These are phyloP conservation scores for Pulveroboletus ravenelii DNA, from an alignment of 768 basidiomycete species.

Conservation along the genomic window DNA sequence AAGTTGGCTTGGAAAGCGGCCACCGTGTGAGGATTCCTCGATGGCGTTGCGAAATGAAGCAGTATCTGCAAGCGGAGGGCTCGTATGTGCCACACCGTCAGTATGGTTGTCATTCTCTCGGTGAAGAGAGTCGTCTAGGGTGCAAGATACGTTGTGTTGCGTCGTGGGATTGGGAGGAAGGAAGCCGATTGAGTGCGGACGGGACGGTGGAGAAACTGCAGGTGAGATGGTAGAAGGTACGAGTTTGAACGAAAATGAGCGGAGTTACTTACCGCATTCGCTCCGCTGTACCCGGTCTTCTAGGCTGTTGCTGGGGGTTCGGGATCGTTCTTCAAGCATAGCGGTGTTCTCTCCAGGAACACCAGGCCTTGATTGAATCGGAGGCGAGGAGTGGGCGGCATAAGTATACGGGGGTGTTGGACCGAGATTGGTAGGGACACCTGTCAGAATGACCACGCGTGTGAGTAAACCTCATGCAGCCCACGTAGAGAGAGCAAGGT, in stretches of 20 bases:
- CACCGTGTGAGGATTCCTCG: constrained; percentile 16
- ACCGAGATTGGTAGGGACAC: constrained; percentile 7
- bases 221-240: not conserved
- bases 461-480: not conserved
- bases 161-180: not conserved
- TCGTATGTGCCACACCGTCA: not conserved
- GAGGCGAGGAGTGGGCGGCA: not conserved
- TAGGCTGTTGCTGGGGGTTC: constrained; percentile 5
- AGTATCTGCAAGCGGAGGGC: not conserved
- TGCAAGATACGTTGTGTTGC: constrained; percentile 7
- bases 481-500: not conserved
- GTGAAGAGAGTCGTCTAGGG: constrained; percentile 2
- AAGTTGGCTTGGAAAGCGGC: not conserved
- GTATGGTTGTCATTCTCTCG: not conserved
- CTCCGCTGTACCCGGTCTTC: not conserved
- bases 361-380: not conserved
- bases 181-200: not conserved
- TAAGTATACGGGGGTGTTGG: constrained; percentile 27
- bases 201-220: not conserved
- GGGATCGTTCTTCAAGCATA: constrained; percentile 22
- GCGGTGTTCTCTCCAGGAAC: constrained; percentile 5
- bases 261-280: not conserved
- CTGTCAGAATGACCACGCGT: not conserved
- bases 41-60: constrained; percentile 31
- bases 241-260: not conserved